A percentile compares a stretch with the other conserved stretches of the same genome.
These are phyloP conservation scores for Tetrapyrgos nigripes DNA, from an alignment of 1,284 basidiomycete species.

Conservation along the genomic window DNA sequence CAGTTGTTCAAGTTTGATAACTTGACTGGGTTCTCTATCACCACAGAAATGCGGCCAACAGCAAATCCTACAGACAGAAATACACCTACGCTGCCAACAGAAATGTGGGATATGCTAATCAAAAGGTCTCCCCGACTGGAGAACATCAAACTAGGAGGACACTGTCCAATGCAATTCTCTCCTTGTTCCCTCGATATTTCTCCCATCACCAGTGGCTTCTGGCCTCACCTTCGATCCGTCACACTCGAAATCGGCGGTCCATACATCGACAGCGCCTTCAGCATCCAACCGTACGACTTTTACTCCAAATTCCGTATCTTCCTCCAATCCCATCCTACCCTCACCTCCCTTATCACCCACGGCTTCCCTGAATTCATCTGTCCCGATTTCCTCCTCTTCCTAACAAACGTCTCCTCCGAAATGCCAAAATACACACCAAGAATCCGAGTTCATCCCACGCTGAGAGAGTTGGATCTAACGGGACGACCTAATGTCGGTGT, in stretches of 20 bases:
- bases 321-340: neutral
- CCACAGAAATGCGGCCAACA: neutral
- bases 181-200: neutral
- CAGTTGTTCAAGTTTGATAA: neutral
- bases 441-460: neutral
- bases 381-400: neutral
- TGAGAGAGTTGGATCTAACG: neutral
- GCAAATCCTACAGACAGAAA: no score
- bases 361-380: neutral
- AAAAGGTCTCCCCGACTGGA: neutral
- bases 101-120: neutral
- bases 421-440: neutral
- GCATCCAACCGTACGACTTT: neutral
- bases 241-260: neutral
- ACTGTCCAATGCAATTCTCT: neutral
- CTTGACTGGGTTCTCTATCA: neutral
- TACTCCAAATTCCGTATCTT: neutral
- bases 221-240: neutral
- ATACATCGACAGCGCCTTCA: neutral
- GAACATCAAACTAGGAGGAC: neutral
- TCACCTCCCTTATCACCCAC: neutral
- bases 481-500: neutral
- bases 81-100: no score
- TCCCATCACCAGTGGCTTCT: neutral
- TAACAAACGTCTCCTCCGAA: neutral